phyloP scores from a whole-genome alignment of 208 protist species.

The Leishmania arabica region DNA sequence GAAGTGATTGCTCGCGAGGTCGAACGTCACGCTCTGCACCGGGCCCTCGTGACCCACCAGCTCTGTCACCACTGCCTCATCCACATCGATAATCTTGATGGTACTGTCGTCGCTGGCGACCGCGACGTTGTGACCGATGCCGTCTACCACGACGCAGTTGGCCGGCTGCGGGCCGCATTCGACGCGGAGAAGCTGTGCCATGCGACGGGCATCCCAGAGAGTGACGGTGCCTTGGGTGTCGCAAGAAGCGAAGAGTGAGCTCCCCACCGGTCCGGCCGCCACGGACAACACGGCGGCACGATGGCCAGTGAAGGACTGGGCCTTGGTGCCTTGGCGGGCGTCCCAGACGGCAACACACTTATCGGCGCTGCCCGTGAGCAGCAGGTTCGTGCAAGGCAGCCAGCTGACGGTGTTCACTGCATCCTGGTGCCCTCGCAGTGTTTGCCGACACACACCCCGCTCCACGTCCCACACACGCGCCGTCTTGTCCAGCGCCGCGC shows the following conservation, averaged over 20 bases:
- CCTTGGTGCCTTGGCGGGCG: slow-evolving; percentile 90
- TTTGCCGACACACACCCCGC: slow-evolving; percentile 83
- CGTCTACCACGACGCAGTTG: slow-evolving; percentile 76
- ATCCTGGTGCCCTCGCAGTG: slow-evolving; percentile 96
- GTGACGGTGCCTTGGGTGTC: slow-evolving; percentile 95
- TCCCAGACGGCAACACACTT: slow-evolving; percentile 98
- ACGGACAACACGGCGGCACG: slow-evolving; percentile 91
- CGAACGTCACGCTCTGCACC: slow-evolving; percentile 91
- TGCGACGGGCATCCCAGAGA: slow-evolving; percentile 81
- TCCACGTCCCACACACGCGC: slow-evolving; percentile 95
- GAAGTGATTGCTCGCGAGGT: slow-evolving; percentile 66
- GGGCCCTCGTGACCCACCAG: slow-evolving; percentile 77
- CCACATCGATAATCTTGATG: slow-evolving; percentile 95
- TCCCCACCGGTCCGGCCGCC: slow-evolving; percentile 10
- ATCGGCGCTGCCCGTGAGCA: slow-evolving; percentile 95
- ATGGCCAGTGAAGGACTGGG: slow-evolving; percentile 96
- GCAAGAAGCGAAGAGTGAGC: slow-evolving; percentile 53
- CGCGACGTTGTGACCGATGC: slow-evolving; percentile 75
- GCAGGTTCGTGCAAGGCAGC: slow-evolving; percentile 94
- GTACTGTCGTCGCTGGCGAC: slow-evolving; percentile 94
- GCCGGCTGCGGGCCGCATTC: slow-evolving; percentile 77
- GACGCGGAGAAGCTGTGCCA: slow-evolving; percentile 59
- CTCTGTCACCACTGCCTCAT: slow-evolving; percentile 70
- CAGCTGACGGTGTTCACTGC: slow-evolving; percentile 94
- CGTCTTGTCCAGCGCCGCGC: slow-evolving; percentile 94